Evolutionary conservation across 306 rosid species (phyloP).

Genomic region (Clitoria ternatea): DNA sequence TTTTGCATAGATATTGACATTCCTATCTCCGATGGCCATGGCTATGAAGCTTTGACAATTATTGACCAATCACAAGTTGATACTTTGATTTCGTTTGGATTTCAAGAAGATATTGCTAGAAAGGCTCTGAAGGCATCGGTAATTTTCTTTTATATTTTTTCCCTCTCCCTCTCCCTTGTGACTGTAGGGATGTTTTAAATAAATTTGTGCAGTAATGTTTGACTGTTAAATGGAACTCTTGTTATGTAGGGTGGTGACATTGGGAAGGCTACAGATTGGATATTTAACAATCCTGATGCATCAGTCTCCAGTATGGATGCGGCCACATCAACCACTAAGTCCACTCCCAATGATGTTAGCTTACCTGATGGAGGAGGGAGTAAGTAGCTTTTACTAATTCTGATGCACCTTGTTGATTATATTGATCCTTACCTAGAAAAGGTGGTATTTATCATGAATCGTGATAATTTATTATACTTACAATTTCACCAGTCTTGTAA

Average conservation of each 20-base stretch:
- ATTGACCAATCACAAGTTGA: conserved; percentile 77
- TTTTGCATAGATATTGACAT: conserved; percentile 59
- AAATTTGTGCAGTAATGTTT: background rate
- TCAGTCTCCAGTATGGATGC: conserved; percentile 60
- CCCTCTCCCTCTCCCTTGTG: background rate
- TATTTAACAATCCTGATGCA: conserved; percentile 75
- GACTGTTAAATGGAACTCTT: conserved; percentile 7
- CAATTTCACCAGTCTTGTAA: background rate
- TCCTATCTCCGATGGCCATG: no score
- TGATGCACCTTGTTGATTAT: no score
- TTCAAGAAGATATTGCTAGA: conserved; percentile 70
- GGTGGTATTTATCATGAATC: background rate
- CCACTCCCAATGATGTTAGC: conserved; percentile 34
- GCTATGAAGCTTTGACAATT: no score
- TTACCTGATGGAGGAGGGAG: conserved; percentile 91
- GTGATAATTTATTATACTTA: background rate
- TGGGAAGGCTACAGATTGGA: conserved; percentile 97
- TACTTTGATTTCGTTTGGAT: conserved; percentile 76
- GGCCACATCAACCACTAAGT: conserved; percentile 42
- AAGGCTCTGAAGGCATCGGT: conserved; percentile 84
- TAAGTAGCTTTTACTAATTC: conserved; percentile 46
- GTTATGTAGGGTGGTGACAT: conserved; percentile 73
- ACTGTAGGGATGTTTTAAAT: background rate
- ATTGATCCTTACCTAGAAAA: background rate
- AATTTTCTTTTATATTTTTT: conserved; percentile 6